These are phyloP conservation scores for Nakazawaea laoshanensis DNA, from an alignment of 805 yeast genomes.

Conservation along the genomic window DNA sequence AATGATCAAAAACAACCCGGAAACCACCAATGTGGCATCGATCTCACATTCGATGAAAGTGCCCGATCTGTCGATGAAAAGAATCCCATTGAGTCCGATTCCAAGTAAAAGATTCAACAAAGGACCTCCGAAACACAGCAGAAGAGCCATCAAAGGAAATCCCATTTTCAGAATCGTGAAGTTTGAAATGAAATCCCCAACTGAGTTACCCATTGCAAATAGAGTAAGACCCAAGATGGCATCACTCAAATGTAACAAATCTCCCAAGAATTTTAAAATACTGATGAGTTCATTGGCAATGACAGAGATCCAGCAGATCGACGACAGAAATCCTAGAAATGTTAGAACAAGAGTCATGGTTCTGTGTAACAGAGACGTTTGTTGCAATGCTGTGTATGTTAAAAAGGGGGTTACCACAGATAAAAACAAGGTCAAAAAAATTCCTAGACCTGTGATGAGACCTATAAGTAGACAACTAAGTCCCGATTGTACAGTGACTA, in stretches of 20 bases:
- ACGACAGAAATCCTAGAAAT: constrained; percentile 52
- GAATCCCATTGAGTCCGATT: constrained; percentile 65
- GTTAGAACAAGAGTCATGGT: too few relatives aligned
- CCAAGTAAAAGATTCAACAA: constrained; percentile 71
- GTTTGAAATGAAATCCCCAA: constrained; percentile 85
- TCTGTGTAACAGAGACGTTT: too few relatives aligned
- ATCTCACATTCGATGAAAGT: constrained; percentile 22
- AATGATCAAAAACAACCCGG: constrained; percentile 30
- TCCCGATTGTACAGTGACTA: too few relatives aligned
- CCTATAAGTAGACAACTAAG: too few relatives aligned
- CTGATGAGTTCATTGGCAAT: constrained; percentile 67
- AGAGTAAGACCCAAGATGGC: constrained; percentile 81
- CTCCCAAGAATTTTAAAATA: constrained; percentile 52
- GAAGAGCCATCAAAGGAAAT: constrained; percentile 82
- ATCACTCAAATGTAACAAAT: constrained; percentile 55
- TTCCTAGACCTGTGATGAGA: too few relatives aligned
- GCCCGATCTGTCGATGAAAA: constrained; percentile 22
- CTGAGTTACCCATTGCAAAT: constrained; percentile 87
- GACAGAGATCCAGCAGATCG: constrained; percentile 61
- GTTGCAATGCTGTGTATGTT: too few relatives aligned
- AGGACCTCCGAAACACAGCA: constrained; percentile 95
- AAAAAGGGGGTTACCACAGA: too few relatives aligned
- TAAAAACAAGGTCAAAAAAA: too few relatives aligned
- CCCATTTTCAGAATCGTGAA: constrained; percentile 75
- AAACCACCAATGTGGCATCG: constrained; percentile 29